Evolutionary conservation across 805 yeast species (phyloP), one percentile per base, ranked within the genome.

Genomic region (Metschnikowia peoriensis): DNA sequence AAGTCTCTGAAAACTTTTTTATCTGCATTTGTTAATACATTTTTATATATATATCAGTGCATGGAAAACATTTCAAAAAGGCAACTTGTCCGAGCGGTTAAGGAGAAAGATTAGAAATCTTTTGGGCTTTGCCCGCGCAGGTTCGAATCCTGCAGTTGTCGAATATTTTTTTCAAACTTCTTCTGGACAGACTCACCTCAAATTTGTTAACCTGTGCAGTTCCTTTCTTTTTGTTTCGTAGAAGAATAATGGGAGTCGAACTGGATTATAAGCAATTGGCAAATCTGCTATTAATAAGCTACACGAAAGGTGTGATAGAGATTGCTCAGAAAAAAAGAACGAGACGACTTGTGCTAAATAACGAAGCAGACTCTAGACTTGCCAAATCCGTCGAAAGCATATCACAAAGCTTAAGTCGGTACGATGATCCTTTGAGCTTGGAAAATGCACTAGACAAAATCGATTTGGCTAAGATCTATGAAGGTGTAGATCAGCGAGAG

Each of bases 91-190:
- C 86, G 86, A 82, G 86, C 78, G 86, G 86, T 81, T 82, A 82
- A 82, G 85, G 86, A 84, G 86, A 76, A 73, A 81, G 86, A 80
- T 84, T 83, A 85, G 84, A 83, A 83, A 76, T 77, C 85, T 81
- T 74, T 79, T 82, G 86, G 85, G 86, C 79, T 81, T 75, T 78
- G 82, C 86, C 85, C 86, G 85, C 87, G 85, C 85, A 79, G 86
- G 87, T 81, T 82, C 86, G 84, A 82, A 69, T 81, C 86, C 86
- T 82, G 86, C 84, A 78, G 85, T 78, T 81, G 85, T 81, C 85
- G 85, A n/a, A n/a, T 63, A 61, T 63, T 64, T 72, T 70, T 72
- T 72, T 66, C 41, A 62, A 32, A 49, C 32, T 8, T 15, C 9
- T 29, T 9, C 29, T n/a, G n/a, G n/a, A n/a, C n/a, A n/a, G n/a